phyloP scores from a whole-genome alignment of 306 rosid species.

The Quercus engelmannii region DNA sequence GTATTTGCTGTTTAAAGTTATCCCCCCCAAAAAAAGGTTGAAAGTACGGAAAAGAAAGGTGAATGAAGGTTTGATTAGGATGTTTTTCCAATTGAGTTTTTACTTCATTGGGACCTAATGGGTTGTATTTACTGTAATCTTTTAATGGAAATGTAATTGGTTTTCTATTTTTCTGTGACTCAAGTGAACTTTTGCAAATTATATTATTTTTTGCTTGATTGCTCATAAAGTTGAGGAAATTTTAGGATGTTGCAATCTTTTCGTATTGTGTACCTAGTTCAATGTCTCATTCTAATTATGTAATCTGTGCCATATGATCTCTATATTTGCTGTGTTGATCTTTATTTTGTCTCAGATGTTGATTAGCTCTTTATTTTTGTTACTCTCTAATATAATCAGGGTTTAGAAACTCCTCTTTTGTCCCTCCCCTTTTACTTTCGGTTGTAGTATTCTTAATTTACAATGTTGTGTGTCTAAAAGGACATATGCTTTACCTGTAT shows the following conservation, averaged over 20 bases:
- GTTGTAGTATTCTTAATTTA: background rate
- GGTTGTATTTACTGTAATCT: background rate
- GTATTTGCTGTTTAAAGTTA: background rate
- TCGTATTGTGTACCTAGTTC: background rate
- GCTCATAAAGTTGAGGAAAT: background rate
- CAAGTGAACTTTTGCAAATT: background rate
- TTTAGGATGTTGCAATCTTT: background rate
- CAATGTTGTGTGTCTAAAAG: background rate
- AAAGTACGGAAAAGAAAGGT: background rate
- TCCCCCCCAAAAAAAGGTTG: fast-evolving
- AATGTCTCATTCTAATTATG: background rate
- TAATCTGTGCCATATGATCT: background rate
- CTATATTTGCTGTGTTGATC: background rate
- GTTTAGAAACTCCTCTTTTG: background rate
- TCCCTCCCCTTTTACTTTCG: background rate
- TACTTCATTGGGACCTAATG: background rate
- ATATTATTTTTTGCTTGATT: background rate
- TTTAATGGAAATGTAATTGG: no score
- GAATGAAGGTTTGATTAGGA: background rate
- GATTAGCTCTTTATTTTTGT: background rate
- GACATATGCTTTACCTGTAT: background rate
- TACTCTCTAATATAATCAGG: background rate
- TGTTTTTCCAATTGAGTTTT: background rate
- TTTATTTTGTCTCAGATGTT: background rate
- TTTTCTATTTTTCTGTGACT: background rate